Percentiles rank a stretch among this genome's conserved stretches.
These are phyloP conservation scores for Xylariaceae sp. DNA, from an alignment of 2,329 filamentous ascomycete genomes.

Conservation along the genomic window DNA sequence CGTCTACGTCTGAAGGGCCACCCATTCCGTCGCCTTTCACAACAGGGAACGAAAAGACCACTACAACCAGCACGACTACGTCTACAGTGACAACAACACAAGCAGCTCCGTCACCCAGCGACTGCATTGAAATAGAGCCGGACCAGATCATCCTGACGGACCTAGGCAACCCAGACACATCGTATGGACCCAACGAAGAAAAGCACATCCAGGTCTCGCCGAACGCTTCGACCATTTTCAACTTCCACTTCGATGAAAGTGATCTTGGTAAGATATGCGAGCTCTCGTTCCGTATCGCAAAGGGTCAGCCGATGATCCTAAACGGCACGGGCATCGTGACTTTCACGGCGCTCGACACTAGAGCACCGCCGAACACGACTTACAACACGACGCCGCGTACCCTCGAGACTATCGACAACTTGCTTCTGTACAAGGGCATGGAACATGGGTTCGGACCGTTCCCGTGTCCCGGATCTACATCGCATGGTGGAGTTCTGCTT, in stretches of 20 bases:
- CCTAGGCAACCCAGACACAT: conserved; percentile 45
- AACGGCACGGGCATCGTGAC: conserved; percentile 21
- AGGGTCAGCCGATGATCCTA: conserved; percentile 12
- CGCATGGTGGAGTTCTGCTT: conserved; percentile 17
- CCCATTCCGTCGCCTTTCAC: conserved; percentile 14
- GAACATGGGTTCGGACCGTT: conserved; percentile 17
- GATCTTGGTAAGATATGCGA: conserved; percentile 55
- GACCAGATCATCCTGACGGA: conserved; percentile 50
- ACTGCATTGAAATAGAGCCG: conserved; percentile 13
- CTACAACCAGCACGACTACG: conserved; percentile 17
- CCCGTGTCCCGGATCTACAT: conserved; percentile 21
- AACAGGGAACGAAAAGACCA: conserved; percentile 2
- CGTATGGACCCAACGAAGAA: conserved; percentile 29
- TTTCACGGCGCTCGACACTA: conserved; percentile 22
- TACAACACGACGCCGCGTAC: conserved; percentile 20
- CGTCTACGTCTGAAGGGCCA: conserved; percentile 1
- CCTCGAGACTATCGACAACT: conserved; percentile 18
- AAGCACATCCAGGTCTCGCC: conserved; percentile 49
- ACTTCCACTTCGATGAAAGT: conserved; percentile 57
- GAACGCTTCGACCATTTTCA: conserved; percentile 56
- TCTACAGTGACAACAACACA: conserved; percentile 13
- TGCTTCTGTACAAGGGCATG: conserved; percentile 10
- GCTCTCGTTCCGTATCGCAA: conserved; percentile 50
- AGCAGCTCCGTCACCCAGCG: conserved; percentile 8
- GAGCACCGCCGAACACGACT: conserved; percentile 18